Conservation (phyloP, 352 stramenopile genomes). For the Globisporangium takayamanum region DNA sequence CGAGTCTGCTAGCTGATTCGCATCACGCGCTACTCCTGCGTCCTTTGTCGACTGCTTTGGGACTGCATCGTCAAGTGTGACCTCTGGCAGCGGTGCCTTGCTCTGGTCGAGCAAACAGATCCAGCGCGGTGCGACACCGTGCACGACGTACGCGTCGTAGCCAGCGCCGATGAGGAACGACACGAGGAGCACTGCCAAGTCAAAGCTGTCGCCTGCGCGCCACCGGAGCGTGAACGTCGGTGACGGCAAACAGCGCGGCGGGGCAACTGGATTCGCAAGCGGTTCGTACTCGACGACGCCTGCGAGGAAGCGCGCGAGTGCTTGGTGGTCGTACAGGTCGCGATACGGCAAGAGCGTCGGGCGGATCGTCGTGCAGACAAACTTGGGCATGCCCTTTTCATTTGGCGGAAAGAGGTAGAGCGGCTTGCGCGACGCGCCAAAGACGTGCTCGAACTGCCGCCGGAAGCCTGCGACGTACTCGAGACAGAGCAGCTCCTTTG, state of each 20-base stretch:
- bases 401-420: conserved; percentile 90
- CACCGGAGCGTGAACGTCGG: conserved; percentile 85
- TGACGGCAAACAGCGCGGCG: conserved; percentile 74
- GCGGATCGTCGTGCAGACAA: conserved; percentile 92
- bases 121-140: conserved; percentile 81
- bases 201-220: conserved; percentile 89
- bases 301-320: conserved; percentile 86
- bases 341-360: conserved; percentile 89
- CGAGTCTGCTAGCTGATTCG: not conserved
- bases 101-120: conserved; percentile 91
- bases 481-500: conserved; percentile 91
- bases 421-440: conserved; percentile 45
- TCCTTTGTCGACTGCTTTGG: conserved; percentile 5
- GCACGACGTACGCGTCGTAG: conserved; percentile 94
- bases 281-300: conserved; percentile 92
- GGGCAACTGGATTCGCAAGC: conserved; percentile 71
- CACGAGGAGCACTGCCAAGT: conserved; percentile 84
- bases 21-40: not conserved
- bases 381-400: conserved; percentile 90
- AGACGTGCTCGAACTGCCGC: conserved; percentile 87
- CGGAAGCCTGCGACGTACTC: conserved; percentile 92
- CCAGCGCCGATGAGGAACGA: conserved; percentile 91
- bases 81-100: conserved; percentile 53
- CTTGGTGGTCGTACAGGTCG: conserved; percentile 89
- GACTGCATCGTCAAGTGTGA: conserved; percentile 34